Evolutionary conservation across 352 stramenopile genomes (phyloP).

Genomic region (Phytophthora fragariae): DNA sequence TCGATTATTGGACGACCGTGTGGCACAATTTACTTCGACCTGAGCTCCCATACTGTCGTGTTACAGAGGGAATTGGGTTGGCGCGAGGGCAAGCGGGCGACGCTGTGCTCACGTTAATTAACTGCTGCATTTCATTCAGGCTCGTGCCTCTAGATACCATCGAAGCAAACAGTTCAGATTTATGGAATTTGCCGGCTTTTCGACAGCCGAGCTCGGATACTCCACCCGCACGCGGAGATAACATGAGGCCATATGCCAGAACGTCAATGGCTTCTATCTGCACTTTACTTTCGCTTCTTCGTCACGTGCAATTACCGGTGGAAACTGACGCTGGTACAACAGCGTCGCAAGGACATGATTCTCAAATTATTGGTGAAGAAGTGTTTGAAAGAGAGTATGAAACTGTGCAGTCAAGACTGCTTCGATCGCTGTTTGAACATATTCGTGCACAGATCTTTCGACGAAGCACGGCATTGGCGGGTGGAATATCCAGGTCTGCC

Average conservation of each 20-base stretch:
- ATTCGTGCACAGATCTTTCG: constrained; percentile 44
- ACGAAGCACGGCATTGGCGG: constrained; percentile 10
- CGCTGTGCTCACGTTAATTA: constrained; percentile 57
- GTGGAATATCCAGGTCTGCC: constrained; percentile 24
- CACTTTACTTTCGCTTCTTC: constrained; percentile 41
- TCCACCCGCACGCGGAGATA: constrained; percentile 36
- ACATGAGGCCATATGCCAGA: constrained; percentile 36
- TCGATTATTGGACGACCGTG: constrained; percentile 55
- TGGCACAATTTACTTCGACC: constrained; percentile 61
- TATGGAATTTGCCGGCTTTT: constrained; percentile 66
- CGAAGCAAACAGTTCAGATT: constrained; percentile 33
- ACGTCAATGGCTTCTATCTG: constrained; percentile 46
- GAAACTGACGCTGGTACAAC: neutral
- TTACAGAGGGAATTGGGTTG: constrained; percentile 55
- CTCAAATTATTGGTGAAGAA: constrained; percentile 13
- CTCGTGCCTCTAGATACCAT: constrained; percentile 50
- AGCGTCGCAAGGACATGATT: constrained; percentile 10
- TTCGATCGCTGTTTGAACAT: constrained; percentile 51
- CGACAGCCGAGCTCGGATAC: constrained; percentile 33
- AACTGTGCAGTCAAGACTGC: constrained; percentile 35
- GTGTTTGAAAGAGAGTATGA: constrained; percentile 21
- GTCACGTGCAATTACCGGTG: constrained; percentile 36
- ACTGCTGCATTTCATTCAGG: constrained; percentile 52
- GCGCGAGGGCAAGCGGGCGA: constrained; percentile 55
- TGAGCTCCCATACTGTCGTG: constrained; percentile 58